These are phyloP conservation scores for Cymbomonas tetramitiformis DNA, from an alignment of 139 green algal species.

Conservation along the genomic window DNA sequence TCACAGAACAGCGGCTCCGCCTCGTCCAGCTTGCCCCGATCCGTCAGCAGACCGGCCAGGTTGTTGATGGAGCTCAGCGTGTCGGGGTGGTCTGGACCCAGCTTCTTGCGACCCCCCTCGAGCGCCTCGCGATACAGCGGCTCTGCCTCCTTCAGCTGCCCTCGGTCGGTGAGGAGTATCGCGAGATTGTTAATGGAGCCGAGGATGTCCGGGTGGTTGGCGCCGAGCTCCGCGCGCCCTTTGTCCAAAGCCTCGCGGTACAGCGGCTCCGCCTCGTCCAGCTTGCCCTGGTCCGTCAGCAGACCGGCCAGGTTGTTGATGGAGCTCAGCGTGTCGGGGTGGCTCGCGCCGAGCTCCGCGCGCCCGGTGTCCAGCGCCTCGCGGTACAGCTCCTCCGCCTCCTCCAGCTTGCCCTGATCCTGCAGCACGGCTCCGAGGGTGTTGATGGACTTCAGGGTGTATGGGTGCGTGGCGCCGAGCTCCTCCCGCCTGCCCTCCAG, in stretches of 20 bases:
- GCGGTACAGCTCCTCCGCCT: slow-evolving; percentile 5
- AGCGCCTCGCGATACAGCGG: slow-evolving; percentile 5
- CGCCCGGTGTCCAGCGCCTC: neutral
- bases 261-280: slow-evolving; percentile 6
- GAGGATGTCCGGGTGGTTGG: neutral
- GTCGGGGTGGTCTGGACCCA: neutral
- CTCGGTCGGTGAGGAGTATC: slow-evolving; percentile 1
- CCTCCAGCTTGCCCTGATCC: neutral
- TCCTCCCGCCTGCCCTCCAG: neutral
- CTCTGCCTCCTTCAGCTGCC: slow-evolving; percentile 1
- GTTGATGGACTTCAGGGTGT: neutral
- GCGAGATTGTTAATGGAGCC: slow-evolving; percentile 18
- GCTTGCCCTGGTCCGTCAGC: neutral
- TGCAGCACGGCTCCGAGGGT: neutral
- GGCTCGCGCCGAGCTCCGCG: neutral
- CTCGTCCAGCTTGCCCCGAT: neutral
- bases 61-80: slow-evolving; percentile 11
- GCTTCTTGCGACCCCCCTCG: neutral
- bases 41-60: slow-evolving; percentile 5
- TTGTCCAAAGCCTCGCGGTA: slow-evolving; percentile 1
- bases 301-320: slow-evolving; percentile 15
- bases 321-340: slow-evolving; percentile 8
- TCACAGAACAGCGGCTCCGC: slow-evolving; percentile 2
- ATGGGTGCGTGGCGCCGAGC: neutral
- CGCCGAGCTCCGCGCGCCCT: neutral